Base-by-base conservation (phyloP, 148 eudicot species). In the Cornus florida region DNA sequence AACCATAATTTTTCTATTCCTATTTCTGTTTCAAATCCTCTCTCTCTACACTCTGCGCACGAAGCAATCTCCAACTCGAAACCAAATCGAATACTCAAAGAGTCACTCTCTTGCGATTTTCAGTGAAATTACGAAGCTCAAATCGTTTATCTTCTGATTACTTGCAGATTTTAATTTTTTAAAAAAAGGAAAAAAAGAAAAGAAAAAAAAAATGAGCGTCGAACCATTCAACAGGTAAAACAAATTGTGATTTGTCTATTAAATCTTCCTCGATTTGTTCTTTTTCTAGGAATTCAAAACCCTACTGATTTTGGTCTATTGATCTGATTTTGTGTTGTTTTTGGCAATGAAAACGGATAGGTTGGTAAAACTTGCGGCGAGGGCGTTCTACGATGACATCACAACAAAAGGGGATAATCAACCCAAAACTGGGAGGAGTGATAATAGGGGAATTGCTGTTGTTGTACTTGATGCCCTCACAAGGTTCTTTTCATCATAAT, bases 391-490 rank as follows among this genome's bases (percentile, higher is more conserved):
- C 41, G 98, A 96, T 83, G 99, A 96, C 74, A 82, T 91, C 46
- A 85, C 98, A 0, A 90, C 93, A 2, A 96, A 91, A 81, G 99
- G 97, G 16, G 98, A 92, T 57, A 94, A 87, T 89, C 94, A 91
- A 80, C 91, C 89, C 3, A 96, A 89, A 86, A 83, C 88, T 5
- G 92, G 90, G 11, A 84, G 97, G 32, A 90, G 97, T 68, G 99
- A 96, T 78, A 96, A 93, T 35, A 79, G 98, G 10, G 99, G 99
- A 73, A 90, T 92, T 81, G 99, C 95, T 6, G 99, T 96, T 41
- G 94, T 96, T 66, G 89, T 94, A 75, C 99, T 96, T 77, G 99
- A 93, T 86, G 97, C 99, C 32, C 94, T 93, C 64, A 96, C 98
- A 14, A 92, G 97, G 98, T 91, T 69, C 67, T 70, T 62, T 3